Percentiles rank a stretch among this genome's conserved stretches.
phyloP scores from a whole-genome alignment of 2,329 filamentous ascomycete genomes.

The Gaeumannomyces sp. region DNA sequence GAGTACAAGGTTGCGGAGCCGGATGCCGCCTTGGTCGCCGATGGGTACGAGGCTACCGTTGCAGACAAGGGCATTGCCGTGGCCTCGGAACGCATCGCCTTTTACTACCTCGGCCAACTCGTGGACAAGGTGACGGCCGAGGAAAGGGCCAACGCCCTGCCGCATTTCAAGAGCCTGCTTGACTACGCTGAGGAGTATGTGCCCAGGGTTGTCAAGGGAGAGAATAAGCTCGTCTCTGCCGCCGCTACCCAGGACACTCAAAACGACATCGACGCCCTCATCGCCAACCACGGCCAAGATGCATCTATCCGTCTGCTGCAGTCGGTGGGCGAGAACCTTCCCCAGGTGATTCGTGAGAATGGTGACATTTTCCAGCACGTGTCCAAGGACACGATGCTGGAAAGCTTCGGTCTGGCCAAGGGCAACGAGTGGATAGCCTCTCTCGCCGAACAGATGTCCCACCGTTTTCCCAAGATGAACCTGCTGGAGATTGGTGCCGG shows the following conservation, averaged over 20 bases:
- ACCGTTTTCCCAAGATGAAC: conserved; percentile 12
- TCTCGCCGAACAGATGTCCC: not conserved
- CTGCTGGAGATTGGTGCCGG: conserved; percentile 32
- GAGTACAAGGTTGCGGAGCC: not conserved
- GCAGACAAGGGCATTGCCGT: not conserved
- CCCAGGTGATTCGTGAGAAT: conserved; percentile 19
- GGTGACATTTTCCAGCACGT: conserved; percentile 12
- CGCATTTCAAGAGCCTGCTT: not conserved
- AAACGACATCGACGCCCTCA: conserved; percentile 20
- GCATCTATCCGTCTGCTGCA: conserved; percentile 13
- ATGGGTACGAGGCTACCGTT: not conserved
- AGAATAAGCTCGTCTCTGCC: too few relatives aligned
- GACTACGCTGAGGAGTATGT: too few relatives aligned
- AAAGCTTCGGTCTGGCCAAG: conserved; percentile 26
- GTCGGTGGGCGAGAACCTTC: conserved; percentile 12
- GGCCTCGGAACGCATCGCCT: conserved; percentile 1
- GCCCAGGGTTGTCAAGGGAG: too few relatives aligned
- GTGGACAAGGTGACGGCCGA: conserved; percentile 1
- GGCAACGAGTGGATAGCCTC: conserved; percentile 16
- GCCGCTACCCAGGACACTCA: not conserved
- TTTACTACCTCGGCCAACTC: conserved; percentile 4
- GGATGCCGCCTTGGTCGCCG: not conserved
- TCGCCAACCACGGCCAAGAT: conserved; percentile 15
- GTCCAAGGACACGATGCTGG: conserved; percentile 27
- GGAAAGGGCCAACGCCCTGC: not conserved